Percentiles rank a stretch among this genome's conserved stretches.
Conservation (phyloP, 2,329 filamentous ascomycete genomes). For the Claviceps cyperi region DNA sequence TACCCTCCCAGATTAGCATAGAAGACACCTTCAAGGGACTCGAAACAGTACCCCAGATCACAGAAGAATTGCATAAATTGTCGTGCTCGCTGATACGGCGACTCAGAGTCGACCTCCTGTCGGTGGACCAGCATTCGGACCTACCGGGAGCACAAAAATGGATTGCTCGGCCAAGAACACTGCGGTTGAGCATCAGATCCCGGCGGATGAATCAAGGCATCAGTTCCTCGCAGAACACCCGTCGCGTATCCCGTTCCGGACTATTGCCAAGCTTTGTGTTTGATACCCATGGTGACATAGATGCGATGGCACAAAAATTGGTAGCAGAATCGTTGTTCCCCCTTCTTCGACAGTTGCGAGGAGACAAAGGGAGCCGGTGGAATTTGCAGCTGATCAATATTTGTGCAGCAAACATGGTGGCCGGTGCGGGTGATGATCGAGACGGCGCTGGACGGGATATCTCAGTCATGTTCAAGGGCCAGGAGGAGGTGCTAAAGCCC, state of each 20-base stretch:
- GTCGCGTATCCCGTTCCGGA: conserved; percentile 60
- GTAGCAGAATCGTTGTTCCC: conserved; percentile 53
- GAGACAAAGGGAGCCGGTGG: conserved; percentile 51
- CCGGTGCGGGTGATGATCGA: conserved; percentile 34
- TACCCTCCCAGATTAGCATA: conserved; percentile 84
- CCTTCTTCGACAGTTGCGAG: conserved; percentile 62
- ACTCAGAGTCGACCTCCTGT: conserved; percentile 64
- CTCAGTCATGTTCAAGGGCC: conserved; percentile 63
- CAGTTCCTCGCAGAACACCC: conserved; percentile 42
- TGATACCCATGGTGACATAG: conserved; percentile 40
- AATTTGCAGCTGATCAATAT: conserved; percentile 76
- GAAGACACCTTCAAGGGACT: conserved; percentile 79
- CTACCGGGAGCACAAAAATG: conserved; percentile 33
- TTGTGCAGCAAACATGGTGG: conserved; percentile 72
- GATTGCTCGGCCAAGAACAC: conserved; percentile 66
- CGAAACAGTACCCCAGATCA: conserved; percentile 47
- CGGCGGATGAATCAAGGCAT: conserved; percentile 20
- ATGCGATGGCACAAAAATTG: conserved; percentile 50
- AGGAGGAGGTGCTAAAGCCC: conserved; percentile 53
- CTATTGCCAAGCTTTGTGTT: conserved; percentile 64
- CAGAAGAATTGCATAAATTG: conserved; percentile 53
- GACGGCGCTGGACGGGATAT: conserved; percentile 60
- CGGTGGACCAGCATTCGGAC: conserved; percentile 26
- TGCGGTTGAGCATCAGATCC: conserved; percentile 67
- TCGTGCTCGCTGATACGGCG: conserved; percentile 57